A percentile compares a stretch with the other conserved stretches of the same genome.
Conservation (phyloP, 2,329 filamentous ascomycete species). For the Bimuria novae-zelandiae region DNA sequence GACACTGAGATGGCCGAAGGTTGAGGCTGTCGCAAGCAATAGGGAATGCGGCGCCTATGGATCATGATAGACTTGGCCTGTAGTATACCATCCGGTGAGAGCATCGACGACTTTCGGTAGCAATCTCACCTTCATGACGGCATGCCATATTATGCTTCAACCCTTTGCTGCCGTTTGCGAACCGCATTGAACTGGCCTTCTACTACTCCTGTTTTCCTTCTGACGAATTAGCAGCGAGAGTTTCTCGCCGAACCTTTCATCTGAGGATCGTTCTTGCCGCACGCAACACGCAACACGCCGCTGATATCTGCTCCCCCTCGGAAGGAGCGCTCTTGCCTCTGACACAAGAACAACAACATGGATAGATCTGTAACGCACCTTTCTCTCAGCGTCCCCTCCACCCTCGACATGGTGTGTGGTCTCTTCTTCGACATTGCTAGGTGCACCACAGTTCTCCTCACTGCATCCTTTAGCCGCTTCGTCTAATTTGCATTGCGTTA, state of each 20-base stretch:
- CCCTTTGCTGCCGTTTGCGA: background rate
- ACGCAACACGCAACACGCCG: background rate
- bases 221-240: background rate
- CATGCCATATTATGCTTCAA: background rate
- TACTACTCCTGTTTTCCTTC: background rate
- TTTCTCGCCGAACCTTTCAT: background rate
- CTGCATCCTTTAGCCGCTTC: slow-evolving; percentile 26
- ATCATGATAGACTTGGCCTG: slow-evolving; percentile 36
- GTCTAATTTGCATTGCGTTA: slow-evolving; percentile 21
- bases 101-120: slow-evolving; percentile 28
- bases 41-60: slow-evolving; percentile 27
- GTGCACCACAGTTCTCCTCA: slow-evolving; percentile 16
- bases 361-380: too few species aligned
- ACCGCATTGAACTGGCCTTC: background rate
- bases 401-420: background rate
- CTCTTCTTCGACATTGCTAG: slow-evolving; percentile 14
- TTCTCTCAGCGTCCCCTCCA: background rate
- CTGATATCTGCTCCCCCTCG: background rate
- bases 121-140: slow-evolving; percentile 34
- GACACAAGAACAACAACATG: too few species aligned
- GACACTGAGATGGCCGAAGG: slow-evolving; percentile 44
- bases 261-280: background rate
- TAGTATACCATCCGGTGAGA: slow-evolving; percentile 42
- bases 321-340: background rate
- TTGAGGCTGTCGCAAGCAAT: slow-evolving; percentile 29